These are phyloP conservation scores for Trichoderma asperelloides DNA, from an alignment of 495 filamentous ascomycete species.

Conservation along the genomic window DNA sequence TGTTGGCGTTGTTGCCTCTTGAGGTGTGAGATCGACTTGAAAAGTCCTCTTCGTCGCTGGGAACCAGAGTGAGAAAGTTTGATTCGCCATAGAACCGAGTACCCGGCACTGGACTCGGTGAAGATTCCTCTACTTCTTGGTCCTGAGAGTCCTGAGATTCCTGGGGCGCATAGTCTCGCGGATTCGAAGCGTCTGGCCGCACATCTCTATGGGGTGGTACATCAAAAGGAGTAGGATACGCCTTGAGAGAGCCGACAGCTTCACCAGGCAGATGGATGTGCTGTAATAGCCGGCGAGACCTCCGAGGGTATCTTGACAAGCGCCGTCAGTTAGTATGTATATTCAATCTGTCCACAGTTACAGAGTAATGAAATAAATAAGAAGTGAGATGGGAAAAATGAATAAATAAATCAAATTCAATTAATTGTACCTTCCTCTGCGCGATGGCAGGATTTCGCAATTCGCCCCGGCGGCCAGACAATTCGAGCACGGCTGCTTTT, in stretches of 20 bases:
- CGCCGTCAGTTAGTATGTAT: too few relatives aligned
- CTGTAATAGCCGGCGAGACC: not conserved
- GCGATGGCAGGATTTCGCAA: constrained; percentile 36
- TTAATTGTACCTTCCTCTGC: constrained; percentile 32
- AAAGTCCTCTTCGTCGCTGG: not conserved
- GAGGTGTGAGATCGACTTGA: not conserved
- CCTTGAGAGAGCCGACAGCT: not conserved
- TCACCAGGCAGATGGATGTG: not conserved
- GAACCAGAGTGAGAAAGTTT: constrained; percentile 9
- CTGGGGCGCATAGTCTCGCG: not conserved
- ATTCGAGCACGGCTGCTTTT: constrained; percentile 36
- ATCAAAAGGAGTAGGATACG: not conserved
- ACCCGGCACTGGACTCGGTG: not conserved
- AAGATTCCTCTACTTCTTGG: not conserved
- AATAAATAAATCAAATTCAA: not conserved
- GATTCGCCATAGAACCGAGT: constrained; percentile 11
- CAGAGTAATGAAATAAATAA: too few relatives aligned
- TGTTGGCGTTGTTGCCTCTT: not conserved
- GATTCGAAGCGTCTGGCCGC: not conserved
- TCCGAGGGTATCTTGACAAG: not conserved
- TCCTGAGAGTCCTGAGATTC: not conserved
- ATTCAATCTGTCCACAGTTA: too few relatives aligned
- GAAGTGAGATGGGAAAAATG: too few relatives aligned
- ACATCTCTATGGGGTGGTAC: not conserved
- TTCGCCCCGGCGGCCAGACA: constrained; percentile 29